Conservation (phyloP, 2,329 filamentous ascomycete species). For the Bimuria novae-zelandiae region DNA sequence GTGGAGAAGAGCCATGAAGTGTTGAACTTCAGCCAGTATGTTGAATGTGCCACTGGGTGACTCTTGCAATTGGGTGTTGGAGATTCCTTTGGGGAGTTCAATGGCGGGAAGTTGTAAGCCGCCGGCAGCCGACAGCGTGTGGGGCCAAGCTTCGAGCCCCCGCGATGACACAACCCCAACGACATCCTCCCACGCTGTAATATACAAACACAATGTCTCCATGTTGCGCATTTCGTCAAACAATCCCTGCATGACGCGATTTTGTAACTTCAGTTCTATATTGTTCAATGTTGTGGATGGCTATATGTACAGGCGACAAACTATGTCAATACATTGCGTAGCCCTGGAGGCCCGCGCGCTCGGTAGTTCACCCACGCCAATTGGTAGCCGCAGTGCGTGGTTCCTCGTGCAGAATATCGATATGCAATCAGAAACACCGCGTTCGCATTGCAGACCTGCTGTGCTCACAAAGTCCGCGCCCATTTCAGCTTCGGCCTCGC, state of each 20-base stretch:
- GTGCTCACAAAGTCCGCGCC: too few species aligned
- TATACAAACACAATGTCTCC: not conserved
- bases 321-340: too few species aligned
- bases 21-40: constrained; percentile 40
- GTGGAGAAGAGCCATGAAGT: constrained; percentile 29
- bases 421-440: too few species aligned
- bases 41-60: constrained; percentile 16
- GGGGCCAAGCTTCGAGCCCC: not conserved
- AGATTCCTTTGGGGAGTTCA: not conserved
- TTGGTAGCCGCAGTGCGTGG: not conserved
- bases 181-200: not conserved
- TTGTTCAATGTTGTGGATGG: not conserved
- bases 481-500: constrained; percentile 14
- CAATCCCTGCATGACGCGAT: not conserved
- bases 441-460: too few species aligned
- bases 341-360: not conserved
- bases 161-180: not conserved
- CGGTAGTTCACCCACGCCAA: not conserved
- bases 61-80: too few species aligned
- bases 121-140: not conserved
- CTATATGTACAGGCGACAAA: not conserved
- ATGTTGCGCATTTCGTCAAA: not conserved
- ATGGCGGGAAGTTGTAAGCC: not conserved
- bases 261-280: not conserved
- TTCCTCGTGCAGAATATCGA: too few species aligned